Conservation (phyloP, 257 asterid genomes). For the Gynochthodes officinalis region DNA sequence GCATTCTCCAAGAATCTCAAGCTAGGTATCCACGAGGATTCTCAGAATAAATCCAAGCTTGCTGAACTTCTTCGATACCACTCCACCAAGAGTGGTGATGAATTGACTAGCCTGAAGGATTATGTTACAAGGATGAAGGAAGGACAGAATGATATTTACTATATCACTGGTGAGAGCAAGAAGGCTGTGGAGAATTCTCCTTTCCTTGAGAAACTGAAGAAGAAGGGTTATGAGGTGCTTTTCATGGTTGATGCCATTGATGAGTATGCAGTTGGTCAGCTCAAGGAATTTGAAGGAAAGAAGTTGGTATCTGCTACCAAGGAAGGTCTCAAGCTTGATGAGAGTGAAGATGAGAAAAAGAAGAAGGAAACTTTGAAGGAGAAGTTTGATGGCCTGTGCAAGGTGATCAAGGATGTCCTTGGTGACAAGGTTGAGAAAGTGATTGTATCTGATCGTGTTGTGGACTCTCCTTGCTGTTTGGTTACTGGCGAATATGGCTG, state of each 20-base stretch:
- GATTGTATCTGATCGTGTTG: conserved; percentile 50
- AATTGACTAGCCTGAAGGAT: conserved; percentile 58
- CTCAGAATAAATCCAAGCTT: conserved; percentile 39
- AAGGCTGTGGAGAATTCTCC: conserved; percentile 66
- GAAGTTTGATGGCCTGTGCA: conserved; percentile 55
- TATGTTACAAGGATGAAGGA: conserved; percentile 64
- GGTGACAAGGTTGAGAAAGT: conserved; percentile 57
- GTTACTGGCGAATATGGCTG: conserved; percentile 63
- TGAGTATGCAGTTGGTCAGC: conserved; percentile 56
- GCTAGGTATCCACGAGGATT: conserved; percentile 60
- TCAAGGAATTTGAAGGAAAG: conserved; percentile 55
- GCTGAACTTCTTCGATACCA: conserved; percentile 53
- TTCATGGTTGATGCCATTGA: conserved; percentile 63
- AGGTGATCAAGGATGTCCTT: conserved; percentile 58
- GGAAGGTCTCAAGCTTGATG: conserved; percentile 65
- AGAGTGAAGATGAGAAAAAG: conserved; percentile 49
- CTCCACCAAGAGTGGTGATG: conserved; percentile 60
- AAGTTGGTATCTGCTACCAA: conserved; percentile 60
- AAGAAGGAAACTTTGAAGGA: conserved; percentile 39
- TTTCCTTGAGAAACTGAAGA: conserved; percentile 57
- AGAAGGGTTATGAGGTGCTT: conserved; percentile 53
- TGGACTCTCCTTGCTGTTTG: conserved; percentile 59
- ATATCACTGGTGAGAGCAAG: conserved; percentile 61
- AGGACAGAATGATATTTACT: conserved; percentile 51
- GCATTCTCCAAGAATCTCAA: conserved; percentile 54